Evolutionary conservation across 257 asterid genomes (phyloP).

Genomic region (Echium plantagineum): DNA sequence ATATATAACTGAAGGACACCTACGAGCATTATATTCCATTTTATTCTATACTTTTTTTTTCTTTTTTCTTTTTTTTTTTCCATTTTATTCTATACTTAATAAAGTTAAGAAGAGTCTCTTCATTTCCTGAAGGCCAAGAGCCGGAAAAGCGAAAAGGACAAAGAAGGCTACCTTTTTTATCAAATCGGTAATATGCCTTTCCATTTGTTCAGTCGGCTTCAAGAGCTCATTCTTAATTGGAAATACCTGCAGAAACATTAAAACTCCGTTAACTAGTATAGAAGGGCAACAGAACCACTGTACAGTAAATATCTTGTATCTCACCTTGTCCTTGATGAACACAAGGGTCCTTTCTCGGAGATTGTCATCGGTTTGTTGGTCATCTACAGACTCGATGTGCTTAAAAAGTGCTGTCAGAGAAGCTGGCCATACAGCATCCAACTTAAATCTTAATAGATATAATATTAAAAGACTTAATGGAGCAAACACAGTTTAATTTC

Average conservation of each 20-base stretch:
- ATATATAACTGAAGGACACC: not conserved
- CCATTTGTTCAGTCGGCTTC: conserved; percentile 77
- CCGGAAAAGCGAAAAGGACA: not conserved
- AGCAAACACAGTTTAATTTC: conserved; percentile 6
- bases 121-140: too few relatives aligned
- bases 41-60: too few relatives aligned
- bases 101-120: not conserved
- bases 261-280: conserved; percentile 2
- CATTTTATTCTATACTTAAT: not conserved
- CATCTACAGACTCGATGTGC: conserved; percentile 85
- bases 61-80: too few relatives aligned
- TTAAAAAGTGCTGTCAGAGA: conserved; percentile 85
- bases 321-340: conserved; percentile 80
- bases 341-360: conserved; percentile 78
- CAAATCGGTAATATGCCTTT: conserved; percentile 83
- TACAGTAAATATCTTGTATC: conserved; percentile 8
- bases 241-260: conserved; percentile 46
- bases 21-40: not conserved
- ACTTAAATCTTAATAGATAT: conserved; percentile 5
- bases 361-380: conserved; percentile 80
- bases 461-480: conserved; percentile 9
- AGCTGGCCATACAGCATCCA: conserved; percentile 36
- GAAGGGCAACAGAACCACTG: conserved; percentile 4
- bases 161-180: conserved; percentile 47
- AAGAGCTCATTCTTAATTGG: conserved; percentile 83